A percentile compares a stretch with the other conserved stretches of the same genome.
These are phyloP conservation scores for Scortechinia acanthostroma DNA, from an alignment of 2,329 filamentous ascomycete species.

Conservation along the genomic window DNA sequence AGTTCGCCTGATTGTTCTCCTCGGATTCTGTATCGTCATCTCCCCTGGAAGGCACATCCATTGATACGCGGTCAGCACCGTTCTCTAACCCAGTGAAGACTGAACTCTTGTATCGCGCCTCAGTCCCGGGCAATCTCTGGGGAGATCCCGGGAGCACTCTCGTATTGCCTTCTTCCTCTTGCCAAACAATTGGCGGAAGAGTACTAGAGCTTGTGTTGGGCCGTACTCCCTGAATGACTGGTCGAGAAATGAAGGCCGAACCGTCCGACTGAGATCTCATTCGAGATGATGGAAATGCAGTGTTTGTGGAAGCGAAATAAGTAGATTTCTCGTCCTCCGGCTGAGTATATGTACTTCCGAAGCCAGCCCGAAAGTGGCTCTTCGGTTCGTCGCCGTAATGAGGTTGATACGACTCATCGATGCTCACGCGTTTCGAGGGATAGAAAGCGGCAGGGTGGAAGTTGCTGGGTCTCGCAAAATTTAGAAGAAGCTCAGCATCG, in stretches of 20 bases:
- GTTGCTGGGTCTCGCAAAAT: constrained; percentile 25
- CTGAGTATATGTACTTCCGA: background rate
- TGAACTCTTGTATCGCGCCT: too few relatives aligned
- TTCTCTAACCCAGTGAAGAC: too few relatives aligned
- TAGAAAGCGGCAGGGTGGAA: background rate
- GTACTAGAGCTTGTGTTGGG: constrained; percentile 26
- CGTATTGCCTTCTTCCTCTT: constrained; percentile 13
- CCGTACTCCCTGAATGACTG: constrained; percentile 20
- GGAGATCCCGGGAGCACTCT: background rate
- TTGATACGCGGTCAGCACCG: background rate
- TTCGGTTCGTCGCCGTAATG: background rate
- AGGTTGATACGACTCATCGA: background rate
- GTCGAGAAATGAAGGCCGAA: constrained; percentile 24
- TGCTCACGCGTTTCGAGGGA: background rate
- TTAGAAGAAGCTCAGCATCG: constrained; percentile 36
- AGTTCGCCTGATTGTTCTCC: constrained; percentile 27
- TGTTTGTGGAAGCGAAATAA: background rate
- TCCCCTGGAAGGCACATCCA: constrained; percentile 10
- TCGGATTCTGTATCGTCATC: constrained; percentile 10
- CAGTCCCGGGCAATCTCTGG: too few relatives aligned
- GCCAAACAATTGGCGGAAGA: constrained; percentile 20
- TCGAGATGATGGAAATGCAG: constrained; percentile 17
- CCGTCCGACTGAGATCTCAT: constrained; percentile 29
- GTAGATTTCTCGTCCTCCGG: background rate
- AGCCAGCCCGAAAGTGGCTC: background rate